Base-by-base conservation (phyloP, 2,329 filamentous ascomycete genomes). In the Epichloe uncinata region DNA sequence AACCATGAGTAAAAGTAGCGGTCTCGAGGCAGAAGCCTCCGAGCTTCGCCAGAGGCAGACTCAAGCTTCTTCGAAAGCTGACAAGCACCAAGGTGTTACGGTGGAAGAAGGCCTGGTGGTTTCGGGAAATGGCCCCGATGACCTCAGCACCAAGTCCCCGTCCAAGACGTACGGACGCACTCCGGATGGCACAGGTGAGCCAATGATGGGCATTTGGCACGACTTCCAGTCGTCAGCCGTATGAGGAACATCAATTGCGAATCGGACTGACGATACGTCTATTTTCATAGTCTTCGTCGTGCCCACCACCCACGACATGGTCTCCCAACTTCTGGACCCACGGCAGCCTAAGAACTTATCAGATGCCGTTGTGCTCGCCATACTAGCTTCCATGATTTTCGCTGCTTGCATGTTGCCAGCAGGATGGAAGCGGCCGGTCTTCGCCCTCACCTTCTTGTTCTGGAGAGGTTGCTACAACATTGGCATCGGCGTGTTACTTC, bases 261-360 rank as follows among this genome's bases (percentile, higher is more conserved):
- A 42, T 8, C 46, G 22, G 36, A 43, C 55, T 58, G 53, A 57
- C 40, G 40, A 16, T 12, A 11, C 26, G 56, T 40, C 20, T 18
- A 11, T 18, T 16, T 18, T 5, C 3, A 40, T 61, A 97, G 93
- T 95, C 60, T 98, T 98, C 65, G 85, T 88, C 52, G 93, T 98
- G 49, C 93, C 93, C 45, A 84, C 88, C 54, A 98, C 93, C 50
- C 89, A 96, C 74, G 93, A 98, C 70, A 97, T 98, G 93, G 91
- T 98, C 59, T 95, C 91, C 47, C 93, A 97, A 70, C 78, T 98
- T 50, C 81, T 98, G 59, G 93, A 94, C 60, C 93, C 93, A 47
- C 86, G 85, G 57, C 85, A 97, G 64, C 89, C 93, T 48, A 98
- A 98, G 74, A 97, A 97, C 65, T 66, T 94, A 38, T 93, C 89